phyloP scores from a whole-genome alignment of 2,329 filamentous ascomycete genomes.

The Talaromyces marneffei region DNA sequence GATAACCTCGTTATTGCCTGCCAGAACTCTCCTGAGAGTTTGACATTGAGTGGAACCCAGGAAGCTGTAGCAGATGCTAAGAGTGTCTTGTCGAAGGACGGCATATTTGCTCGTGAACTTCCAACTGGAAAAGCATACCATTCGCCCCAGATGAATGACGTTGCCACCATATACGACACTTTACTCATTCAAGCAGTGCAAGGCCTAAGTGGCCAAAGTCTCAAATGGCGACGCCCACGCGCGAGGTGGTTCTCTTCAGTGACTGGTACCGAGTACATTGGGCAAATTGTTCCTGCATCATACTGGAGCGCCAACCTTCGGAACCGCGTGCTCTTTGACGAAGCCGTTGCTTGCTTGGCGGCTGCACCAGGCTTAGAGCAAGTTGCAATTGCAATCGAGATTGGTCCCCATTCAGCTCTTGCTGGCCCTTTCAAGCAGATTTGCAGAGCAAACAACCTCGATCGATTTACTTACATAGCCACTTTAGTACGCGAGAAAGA shows the following conservation, averaged over 20 bases:
- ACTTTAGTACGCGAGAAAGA: neutral
- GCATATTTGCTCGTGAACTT: neutral
- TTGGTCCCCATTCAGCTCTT: neutral
- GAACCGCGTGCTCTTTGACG: neutral
- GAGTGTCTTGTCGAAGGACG: neutral
- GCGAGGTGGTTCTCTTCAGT: neutral
- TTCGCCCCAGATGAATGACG: neutral
- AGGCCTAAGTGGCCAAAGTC: neutral
- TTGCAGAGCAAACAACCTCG: neutral
- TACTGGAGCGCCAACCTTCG: constrained; percentile 1
- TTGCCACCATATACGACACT: neutral
- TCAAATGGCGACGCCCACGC: neutral
- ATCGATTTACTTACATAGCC: neutral
- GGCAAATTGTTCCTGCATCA: neutral
- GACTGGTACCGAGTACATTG: neutral
- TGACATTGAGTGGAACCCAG: neutral
- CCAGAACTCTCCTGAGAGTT: neutral
- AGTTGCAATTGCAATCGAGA: neutral
- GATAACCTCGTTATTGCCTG: neutral
- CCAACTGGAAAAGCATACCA: neutral
- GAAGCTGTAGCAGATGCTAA: neutral
- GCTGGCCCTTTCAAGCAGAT: neutral
- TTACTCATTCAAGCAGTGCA: neutral
- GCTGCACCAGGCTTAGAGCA: neutral
- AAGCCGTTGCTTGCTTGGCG: neutral